phyloP scores from a whole-genome alignment of 805 yeast genomes.

The Blastobotrys parvus region DNA sequence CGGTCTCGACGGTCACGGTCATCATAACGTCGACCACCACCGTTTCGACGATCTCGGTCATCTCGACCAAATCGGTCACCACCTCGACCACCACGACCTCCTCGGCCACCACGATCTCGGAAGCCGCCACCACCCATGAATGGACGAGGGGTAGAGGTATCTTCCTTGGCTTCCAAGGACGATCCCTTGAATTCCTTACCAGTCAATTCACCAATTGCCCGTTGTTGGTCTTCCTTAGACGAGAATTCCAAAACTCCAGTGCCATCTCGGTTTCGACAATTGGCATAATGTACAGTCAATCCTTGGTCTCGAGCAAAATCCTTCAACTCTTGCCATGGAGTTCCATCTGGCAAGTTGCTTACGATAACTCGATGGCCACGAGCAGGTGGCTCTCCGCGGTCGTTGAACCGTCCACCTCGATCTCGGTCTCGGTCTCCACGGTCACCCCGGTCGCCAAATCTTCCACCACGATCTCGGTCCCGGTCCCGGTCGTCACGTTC shows the following conservation, averaged over 20 bases:
- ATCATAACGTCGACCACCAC: constrained; percentile 28
- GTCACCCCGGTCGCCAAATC: constrained; percentile 13
- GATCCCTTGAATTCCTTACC: constrained; percentile 67
- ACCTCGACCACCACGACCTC: constrained; percentile 35
- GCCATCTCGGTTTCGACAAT: constrained; percentile 29
- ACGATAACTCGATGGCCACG: constrained; percentile 6
- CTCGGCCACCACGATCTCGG: constrained; percentile 1
- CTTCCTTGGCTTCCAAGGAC: constrained; percentile 64
- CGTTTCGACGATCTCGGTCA: constrained; percentile 38
- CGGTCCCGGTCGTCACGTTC: constrained; percentile 13
- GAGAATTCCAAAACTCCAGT: constrained; percentile 27
- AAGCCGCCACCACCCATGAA: constrained; percentile 29
- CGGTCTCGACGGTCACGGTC: constrained; percentile 34
- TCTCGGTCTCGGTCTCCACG: constrained; percentile 9
- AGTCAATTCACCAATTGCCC: constrained; percentile 61
- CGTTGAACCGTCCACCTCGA: not conserved
- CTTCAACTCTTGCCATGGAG: constrained; percentile 51
- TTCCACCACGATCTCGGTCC: constrained; percentile 13
- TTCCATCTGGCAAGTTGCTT: constrained; percentile 10
- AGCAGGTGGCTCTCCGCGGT: not conserved
- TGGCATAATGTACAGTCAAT: constrained; percentile 31
- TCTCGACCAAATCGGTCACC: constrained; percentile 41
- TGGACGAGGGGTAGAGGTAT: constrained; percentile 35
- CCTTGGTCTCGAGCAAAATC: constrained; percentile 57
- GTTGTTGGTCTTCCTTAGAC: constrained; percentile 61